These are phyloP conservation scores for Boletus sp. DNA, from an alignment of 768 basidiomycete genomes.

Conservation along the genomic window DNA sequence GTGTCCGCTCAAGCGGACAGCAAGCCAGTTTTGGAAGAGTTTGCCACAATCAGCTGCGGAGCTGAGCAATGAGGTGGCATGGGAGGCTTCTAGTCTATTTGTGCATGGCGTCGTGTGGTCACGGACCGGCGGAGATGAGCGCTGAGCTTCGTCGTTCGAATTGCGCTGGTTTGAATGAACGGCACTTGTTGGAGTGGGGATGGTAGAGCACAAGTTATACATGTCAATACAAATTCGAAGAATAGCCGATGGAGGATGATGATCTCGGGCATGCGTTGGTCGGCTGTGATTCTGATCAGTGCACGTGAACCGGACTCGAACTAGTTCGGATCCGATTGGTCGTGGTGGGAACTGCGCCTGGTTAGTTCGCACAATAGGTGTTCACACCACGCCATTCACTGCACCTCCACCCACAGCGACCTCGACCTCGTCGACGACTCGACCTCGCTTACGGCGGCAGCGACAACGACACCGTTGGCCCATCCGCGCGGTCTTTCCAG, in stretches of 20 bases:
- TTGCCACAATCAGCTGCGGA: slow-evolving; percentile 7
- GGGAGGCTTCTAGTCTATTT: slow-evolving; percentile 1
- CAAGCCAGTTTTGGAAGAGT: slow-evolving; percentile 5
- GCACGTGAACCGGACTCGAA: slow-evolving; percentile 9
- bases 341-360: slow-evolving; percentile 26
- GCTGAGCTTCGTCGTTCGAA: slow-evolving; percentile 1
- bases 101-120: not conserved
- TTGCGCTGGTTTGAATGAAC: not conserved
- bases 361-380: slow-evolving; percentile 17
- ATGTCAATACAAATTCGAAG: not conserved
- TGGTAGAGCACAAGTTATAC: too few relatives aligned
- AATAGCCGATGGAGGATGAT: too few relatives aligned
- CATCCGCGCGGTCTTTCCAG: slow-evolving; percentile 8
- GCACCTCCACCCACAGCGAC: slow-evolving; percentile 1
- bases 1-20: not conserved
- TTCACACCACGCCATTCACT: slow-evolving; percentile 17
- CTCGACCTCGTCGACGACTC: not conserved
- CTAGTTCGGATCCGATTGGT: slow-evolving; percentile 23
- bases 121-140: slow-evolving; percentile 9
- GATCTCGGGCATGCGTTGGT: not conserved
- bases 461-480: slow-evolving; percentile 20
- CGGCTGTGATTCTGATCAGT: not conserved
- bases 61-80: slow-evolving; percentile 1
- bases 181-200: too few relatives aligned
- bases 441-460: slow-evolving; percentile 4